phyloP scores from a whole-genome alignment of 2,329 filamentous ascomycete genomes.

The Tolypocladium endophyticum region DNA sequence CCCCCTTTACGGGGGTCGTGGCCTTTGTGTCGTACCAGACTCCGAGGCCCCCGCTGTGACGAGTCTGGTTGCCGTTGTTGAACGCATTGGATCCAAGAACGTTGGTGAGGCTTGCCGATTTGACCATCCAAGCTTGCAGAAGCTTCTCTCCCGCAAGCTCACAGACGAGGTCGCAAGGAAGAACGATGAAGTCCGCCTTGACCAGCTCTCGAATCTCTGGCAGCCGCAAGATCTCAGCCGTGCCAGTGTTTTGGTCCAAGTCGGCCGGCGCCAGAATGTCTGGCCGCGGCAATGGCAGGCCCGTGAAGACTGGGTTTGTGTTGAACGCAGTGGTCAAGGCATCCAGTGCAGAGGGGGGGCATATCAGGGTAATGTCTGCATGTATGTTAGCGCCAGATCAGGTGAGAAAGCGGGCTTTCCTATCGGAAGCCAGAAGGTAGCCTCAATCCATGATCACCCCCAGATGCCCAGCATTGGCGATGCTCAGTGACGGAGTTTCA shows the following conservation, averaged over 20 bases:
- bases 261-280: slow-evolving; percentile 66
- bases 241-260: slow-evolving; percentile 76
- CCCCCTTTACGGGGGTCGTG: slow-evolving; percentile 68
- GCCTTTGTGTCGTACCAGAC: slow-evolving; percentile 85
- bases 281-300: slow-evolving; percentile 61
- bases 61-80: slow-evolving; percentile 24
- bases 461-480: neutral
- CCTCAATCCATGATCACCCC: neutral
- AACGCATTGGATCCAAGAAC: slow-evolving; percentile 38
- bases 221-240: slow-evolving; percentile 76
- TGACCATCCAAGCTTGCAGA: slow-evolving; percentile 86
- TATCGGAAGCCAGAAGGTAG: too few species aligned
- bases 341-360: slow-evolving; percentile 52
- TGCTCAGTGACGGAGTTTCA: neutral
- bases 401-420: neutral
- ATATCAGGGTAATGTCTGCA: slow-evolving; percentile 52
- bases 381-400: slow-evolving; percentile 9
- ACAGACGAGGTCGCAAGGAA: slow-evolving; percentile 90
- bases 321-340: slow-evolving; percentile 62
- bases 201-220: slow-evolving; percentile 72
- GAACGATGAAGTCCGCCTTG: slow-evolving; percentile 75
- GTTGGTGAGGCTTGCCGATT: slow-evolving; percentile 58
- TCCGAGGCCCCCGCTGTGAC: slow-evolving; percentile 65
- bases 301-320: slow-evolving; percentile 68
- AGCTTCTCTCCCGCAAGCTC: slow-evolving; percentile 76